These are phyloP conservation scores for Talaromyces verruculosus DNA, from an alignment of 2,329 filamentous ascomycete species.

Conservation along the genomic window DNA sequence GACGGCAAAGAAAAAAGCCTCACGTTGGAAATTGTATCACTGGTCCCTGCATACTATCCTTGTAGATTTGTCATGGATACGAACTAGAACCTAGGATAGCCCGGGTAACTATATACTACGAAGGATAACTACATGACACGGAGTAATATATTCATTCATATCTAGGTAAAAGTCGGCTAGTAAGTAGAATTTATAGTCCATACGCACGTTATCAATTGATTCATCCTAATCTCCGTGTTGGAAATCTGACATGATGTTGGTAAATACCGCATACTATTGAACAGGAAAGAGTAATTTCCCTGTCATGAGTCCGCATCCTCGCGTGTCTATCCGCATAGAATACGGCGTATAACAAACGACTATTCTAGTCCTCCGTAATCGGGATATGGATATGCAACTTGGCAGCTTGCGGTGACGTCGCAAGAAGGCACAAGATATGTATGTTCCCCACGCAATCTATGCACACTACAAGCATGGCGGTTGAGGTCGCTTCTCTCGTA, in stretches of 20 bases:
- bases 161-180: neutral
- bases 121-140: neutral
- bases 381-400: constrained; percentile 6
- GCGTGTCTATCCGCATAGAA: neutral
- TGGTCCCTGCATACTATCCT: constrained; percentile 19
- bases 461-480: constrained; percentile 11
- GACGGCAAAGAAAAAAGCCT: constrained; percentile 1
- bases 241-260: neutral
- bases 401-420: constrained; percentile 14
- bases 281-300: neutral
- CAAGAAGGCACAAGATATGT: constrained; percentile 5
- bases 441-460: constrained; percentile 11
- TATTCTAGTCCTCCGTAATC: neutral
- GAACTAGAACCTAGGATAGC: neutral
- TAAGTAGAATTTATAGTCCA: neutral
- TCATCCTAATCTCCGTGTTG: neutral
- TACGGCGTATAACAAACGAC: neutral
- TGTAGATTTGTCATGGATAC: constrained; percentile 5
- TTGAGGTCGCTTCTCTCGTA: constrained; percentile 13
- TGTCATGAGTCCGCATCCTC: neutral
- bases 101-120: neutral
- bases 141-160: neutral
- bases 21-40: constrained; percentile 1
- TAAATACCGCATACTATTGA: neutral
- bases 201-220: neutral